These are phyloP conservation scores for Penicillium sp. DNA, from an alignment of 2,329 filamentous ascomycete genomes.

Conservation along the genomic window DNA sequence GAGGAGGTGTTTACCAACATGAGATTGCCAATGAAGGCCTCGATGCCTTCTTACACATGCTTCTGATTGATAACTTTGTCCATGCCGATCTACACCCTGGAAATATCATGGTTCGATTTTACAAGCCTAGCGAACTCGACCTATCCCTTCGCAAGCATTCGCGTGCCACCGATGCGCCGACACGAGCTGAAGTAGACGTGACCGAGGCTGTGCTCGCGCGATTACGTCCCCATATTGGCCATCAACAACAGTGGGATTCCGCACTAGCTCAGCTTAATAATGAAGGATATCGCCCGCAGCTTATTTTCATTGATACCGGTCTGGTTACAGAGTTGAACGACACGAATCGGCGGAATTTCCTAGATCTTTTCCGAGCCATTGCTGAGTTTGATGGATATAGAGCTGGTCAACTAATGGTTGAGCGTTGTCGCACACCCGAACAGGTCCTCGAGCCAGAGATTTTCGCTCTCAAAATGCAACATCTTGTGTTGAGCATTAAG, in stretches of 20 bases:
- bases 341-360: conserved; percentile 82
- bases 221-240: conserved; percentile 70
- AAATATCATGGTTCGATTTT: conserved; percentile 99
- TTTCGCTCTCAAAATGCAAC: conserved; percentile 95
- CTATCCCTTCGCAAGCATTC: conserved; percentile 55
- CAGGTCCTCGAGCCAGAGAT: conserved; percentile 86
- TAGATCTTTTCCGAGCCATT: conserved; percentile 92
- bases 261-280: conserved; percentile 75
- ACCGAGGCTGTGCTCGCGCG: conserved; percentile 84
- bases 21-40: conserved; percentile 94
- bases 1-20: conserved; percentile 87
- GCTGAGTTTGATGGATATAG: conserved; percentile 97
- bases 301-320: conserved; percentile 97
- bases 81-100: conserved; percentile 95
- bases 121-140: conserved; percentile 73
- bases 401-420: conserved; percentile 92
- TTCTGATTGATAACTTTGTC: conserved; percentile 95
- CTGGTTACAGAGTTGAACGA: conserved; percentile 91
- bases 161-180: conserved; percentile 42
- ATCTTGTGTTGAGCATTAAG: conserved; percentile 89
- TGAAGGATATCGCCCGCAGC: conserved; percentile 88
- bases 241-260: conserved; percentile 68
- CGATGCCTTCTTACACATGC: conserved; percentile 94
- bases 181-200: conserved; percentile 65
- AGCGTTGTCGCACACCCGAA: conserved; percentile 88